Percentiles rank a stretch among this genome's conserved stretches.
These are phyloP conservation scores for Globisporangium viniferum DNA, from an alignment of 352 stramenopile genomes.

Conservation along the genomic window DNA sequence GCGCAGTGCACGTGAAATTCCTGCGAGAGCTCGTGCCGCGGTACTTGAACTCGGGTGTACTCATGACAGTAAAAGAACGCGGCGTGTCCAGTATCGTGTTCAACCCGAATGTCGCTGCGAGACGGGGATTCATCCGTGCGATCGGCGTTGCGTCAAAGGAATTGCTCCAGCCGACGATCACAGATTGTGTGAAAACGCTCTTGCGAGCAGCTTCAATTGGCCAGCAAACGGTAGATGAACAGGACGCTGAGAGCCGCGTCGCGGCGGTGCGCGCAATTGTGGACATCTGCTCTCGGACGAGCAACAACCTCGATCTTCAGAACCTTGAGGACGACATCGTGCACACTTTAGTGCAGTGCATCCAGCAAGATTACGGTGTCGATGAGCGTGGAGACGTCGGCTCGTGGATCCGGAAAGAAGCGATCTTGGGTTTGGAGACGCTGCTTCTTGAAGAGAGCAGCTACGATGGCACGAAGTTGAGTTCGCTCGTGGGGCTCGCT, in stretches of 20 bases:
- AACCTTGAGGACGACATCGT: conserved; percentile 66
- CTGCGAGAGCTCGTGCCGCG: conserved; percentile 50
- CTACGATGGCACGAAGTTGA: conserved; percentile 28
- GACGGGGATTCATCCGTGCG: conserved; percentile 74
- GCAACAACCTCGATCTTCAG: conserved; percentile 43
- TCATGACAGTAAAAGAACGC: conserved; percentile 28
- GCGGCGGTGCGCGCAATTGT: conserved; percentile 92
- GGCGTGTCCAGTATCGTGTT: conserved; percentile 27
- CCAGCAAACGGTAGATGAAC: conserved; percentile 60
- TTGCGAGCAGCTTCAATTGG: conserved; percentile 43
- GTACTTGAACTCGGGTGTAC: conserved; percentile 53
- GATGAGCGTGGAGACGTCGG: conserved; percentile 98
- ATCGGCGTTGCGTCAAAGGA: conserved; percentile 39
- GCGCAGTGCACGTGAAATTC: conserved; percentile 39
- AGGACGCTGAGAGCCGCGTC: conserved; percentile 94
- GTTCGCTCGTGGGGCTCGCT: conserved; percentile 28
- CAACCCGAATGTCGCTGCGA: conserved; percentile 86
- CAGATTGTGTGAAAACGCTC: conserved; percentile 32
- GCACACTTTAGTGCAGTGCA: conserved; percentile 76
- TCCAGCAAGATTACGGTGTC: conserved; percentile 94
- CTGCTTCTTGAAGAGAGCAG: conserved; percentile 55
- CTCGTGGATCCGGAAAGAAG: conserved; percentile 95
- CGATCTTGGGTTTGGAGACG: conserved; percentile 89
- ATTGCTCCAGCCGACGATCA: conserved; percentile 30
- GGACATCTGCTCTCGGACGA: conserved; percentile 68